Base-by-base conservation (phyloP, 192 early-diverging fungal species). In the Rhizophlyctis rosea region DNA sequence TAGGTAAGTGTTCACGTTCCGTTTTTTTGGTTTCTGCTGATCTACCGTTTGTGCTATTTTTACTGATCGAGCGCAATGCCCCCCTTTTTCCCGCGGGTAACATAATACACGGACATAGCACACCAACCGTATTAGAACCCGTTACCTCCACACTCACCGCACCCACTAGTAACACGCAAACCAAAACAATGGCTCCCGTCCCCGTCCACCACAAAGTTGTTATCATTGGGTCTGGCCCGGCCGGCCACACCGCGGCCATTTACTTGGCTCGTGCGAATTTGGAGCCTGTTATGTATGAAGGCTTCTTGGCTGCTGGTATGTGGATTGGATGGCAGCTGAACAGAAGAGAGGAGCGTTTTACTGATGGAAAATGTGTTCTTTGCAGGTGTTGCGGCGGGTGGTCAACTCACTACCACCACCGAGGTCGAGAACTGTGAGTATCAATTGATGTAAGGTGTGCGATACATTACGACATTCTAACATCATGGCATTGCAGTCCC, bases 201-300 rank as follows among this genome's bases (percentile, higher is more conserved):
- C n/a, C n/a, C n/a, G n/a, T n/a, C n/a, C 39, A 44, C 39, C 39
- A 44, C 54, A 71, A 71, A 30, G 73, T 72, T 47, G 70, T 86
- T 50, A 87, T 96, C 71, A 80, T 96, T 47, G 95, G 95, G 50
- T 92, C 90, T 5, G 96, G 96, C 16, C 96, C 96, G 50, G 93
- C 96, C 34, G 96, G 89, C 16, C 94, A 97, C 84, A 98, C 94
- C 25, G 96, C 96, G 18, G 95, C 95, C 54, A 89, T 95, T 63
- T 95, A 96, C 70, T 78, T 90, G 35, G 92, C 94, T 30, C 86
- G 96, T 54, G 96, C 96, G 49, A 92, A 93, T 72, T 73, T 98
- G 36, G 70, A 88, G 34, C 96, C 96, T 5, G 70, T 80, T 57
- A 67, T 80, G 70, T 80, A 61, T 61, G 78, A 80, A 49, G 78